Conservation (phyloP, 1,284 basidiomycete genomes). For the Heterobasidion parviporum region DNA sequence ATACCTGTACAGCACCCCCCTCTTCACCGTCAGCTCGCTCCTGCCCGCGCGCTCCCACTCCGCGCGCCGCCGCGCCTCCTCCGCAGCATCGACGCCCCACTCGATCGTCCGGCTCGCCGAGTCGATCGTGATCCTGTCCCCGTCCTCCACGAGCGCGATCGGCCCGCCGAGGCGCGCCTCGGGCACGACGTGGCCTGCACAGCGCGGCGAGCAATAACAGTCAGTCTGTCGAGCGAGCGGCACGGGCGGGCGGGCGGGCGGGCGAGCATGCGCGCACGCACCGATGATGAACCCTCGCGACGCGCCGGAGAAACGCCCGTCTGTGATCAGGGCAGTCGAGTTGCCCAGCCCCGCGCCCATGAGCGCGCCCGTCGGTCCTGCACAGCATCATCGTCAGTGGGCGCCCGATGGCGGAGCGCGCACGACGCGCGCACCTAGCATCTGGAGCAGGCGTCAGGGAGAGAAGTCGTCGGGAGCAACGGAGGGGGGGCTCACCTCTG, state of each 20-base stretch:
- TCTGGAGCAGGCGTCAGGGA: not conserved
- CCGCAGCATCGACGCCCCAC: constrained; percentile 77
- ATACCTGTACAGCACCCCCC: constrained; percentile 68
- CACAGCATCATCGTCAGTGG: not conserved
- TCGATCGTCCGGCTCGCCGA: constrained; percentile 72
- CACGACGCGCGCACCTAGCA: constrained; percentile 27
- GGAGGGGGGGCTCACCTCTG: constrained; percentile 46
- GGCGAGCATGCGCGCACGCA: constrained; percentile 15
- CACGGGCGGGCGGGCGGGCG: not conserved
- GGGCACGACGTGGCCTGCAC: constrained; percentile 78
- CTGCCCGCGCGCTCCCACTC: constrained; percentile 68
- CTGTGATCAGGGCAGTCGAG: constrained; percentile 90
- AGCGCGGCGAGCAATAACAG: not conserved
- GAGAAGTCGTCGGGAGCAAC: not conserved
- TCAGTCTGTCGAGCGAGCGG: not conserved
- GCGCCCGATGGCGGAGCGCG: not conserved
- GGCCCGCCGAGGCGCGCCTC: constrained; percentile 92
- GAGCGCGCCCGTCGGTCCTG: constrained; percentile 73
- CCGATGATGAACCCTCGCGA: constrained; percentile 59
- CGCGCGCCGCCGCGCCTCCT: constrained; percentile 61
- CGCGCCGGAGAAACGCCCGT: constrained; percentile 92
- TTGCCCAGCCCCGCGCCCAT: constrained; percentile 90
- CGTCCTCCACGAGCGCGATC: constrained; percentile 90
- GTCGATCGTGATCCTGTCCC: constrained; percentile 82
- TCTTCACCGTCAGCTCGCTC: constrained; percentile 57